phyloP scores from a whole-genome alignment of 2,329 filamentous ascomycete species.

The Colletotrichum nymphaeae region DNA sequence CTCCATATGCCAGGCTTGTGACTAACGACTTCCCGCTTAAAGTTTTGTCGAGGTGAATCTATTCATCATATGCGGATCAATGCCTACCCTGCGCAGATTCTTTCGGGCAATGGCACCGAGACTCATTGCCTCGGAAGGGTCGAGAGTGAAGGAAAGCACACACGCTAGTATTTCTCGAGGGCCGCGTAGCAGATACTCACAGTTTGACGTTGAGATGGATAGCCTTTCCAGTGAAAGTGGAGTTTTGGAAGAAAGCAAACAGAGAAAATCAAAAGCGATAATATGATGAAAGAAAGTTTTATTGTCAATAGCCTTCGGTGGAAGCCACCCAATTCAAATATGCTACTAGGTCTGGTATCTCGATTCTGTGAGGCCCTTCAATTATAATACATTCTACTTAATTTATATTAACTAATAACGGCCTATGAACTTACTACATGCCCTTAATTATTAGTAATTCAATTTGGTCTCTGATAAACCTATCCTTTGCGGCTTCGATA shows the following conservation, averaged over 20 bases:
- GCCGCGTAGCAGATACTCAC: slow-evolving; percentile 1
- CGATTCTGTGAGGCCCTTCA: no score
- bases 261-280: background rate
- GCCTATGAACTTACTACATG: no score
- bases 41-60: slow-evolving; percentile 45
- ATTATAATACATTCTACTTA: no score
- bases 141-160: background rate
- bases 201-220: slow-evolving; percentile 22
- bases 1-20: slow-evolving; percentile 2
- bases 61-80: slow-evolving; percentile 44
- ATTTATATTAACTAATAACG: no score
- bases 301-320: no score
- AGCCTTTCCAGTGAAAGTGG: slow-evolving; percentile 14
- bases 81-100: slow-evolving; percentile 51
- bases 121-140: slow-evolving; percentile 37
- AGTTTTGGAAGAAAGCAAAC: background rate
- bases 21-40: background rate
- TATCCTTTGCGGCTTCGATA: background rate
- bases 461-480: no score
- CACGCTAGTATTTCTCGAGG: background rate
- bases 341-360: no score
- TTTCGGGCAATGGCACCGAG: slow-evolving; percentile 46
- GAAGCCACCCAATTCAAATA: no score
- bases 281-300: no score
- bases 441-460: no score